Base-by-base conservation (phyloP, 805 yeast genomes). In the Cyberlindnera suaveolens region DNA sequence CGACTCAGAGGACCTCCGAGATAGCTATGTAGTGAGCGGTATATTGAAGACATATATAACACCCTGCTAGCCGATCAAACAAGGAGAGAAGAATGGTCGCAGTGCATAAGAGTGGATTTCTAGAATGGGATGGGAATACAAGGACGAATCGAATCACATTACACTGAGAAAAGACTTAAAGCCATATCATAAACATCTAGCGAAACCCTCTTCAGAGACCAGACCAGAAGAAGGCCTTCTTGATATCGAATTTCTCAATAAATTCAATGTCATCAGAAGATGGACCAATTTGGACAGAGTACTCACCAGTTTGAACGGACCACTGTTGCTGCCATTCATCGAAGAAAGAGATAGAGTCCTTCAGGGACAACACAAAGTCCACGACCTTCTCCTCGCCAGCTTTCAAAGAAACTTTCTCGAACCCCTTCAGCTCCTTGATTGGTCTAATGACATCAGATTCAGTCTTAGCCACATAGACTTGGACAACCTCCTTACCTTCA, bases 371-470 rank as follows among this genome's bases (percentile, higher is more conserved):
- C n/a, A 49, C 50, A 29, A 78, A 50, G 1, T 51, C 45, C 16
- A 71, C 75, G 1, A 59, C 53, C 42, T 61, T 60, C 9, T 66
- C 43, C 49, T 70, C 72, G 8, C 78, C 78, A 4, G 79, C 63
- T 38, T 60, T 52, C 45, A 80, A 52, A 32, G 47, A 56, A 8
- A 74, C 71, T 60, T 80, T 79, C 15, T 62, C 70, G 54, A 75
- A 80, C 23, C 74, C 82, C 58, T 76, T 78, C 57, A 80, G 66
- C 53, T 80, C 85, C 60, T 79, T 80, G 19, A 67, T 56, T 10
- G 85, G 82, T 54, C 85, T 70, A 40, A 66, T 66, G 29, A 59
- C 55, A 38, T 54, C 60, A 16, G 67, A 65, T 13, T 56, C 52
- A 26, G 55, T 56, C 39, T 64, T 67, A 34, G 63, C 50, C 44